Conservation (phyloP, 441 rosid genomes). For the Metrosideros polymorpha region DNA sequence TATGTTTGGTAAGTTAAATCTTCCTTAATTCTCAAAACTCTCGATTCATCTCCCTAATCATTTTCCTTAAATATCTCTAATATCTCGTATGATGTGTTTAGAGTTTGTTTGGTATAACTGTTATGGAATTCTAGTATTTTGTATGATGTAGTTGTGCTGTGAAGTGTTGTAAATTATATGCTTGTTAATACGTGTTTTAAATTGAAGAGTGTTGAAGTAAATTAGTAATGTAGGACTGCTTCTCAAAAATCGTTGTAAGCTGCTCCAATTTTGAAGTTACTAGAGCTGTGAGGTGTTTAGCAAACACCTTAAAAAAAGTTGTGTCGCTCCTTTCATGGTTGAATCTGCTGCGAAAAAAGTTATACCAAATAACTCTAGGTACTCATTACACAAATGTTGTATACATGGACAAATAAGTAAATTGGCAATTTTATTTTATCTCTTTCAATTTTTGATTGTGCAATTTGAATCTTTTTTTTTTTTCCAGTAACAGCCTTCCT, state of each 20-base stretch:
- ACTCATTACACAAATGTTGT: not conserved
- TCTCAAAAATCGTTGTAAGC: not conserved
- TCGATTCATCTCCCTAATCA: not conserved
- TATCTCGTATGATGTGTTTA: not conserved
- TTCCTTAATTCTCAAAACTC: not conserved
- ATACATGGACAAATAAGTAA: not conserved
- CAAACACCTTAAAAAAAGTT: not conserved
- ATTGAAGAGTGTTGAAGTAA: too few species aligned
- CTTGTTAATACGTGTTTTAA: not conserved
- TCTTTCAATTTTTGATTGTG: not conserved
- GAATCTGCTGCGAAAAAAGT: not conserved
- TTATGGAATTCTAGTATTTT: not conserved
- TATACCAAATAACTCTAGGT: not conserved
- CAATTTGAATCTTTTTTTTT: not conserved
- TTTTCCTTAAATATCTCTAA: not conserved
- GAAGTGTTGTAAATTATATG: not conserved
- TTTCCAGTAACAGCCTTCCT: not conserved
- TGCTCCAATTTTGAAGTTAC: not conserved
- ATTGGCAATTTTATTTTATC: not conserved
- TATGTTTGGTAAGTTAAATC: not conserved
- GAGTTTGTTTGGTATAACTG: not conserved
- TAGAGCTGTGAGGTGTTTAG: not conserved
- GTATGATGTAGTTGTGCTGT: not conserved
- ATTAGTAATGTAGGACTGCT: not conserved
- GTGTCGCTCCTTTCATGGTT: not conserved